Percentiles rank a stretch among this genome's conserved stretches.
Conservation (phyloP, 768 basidiomycete genomes). For the Solioccasus polychromus region DNA sequence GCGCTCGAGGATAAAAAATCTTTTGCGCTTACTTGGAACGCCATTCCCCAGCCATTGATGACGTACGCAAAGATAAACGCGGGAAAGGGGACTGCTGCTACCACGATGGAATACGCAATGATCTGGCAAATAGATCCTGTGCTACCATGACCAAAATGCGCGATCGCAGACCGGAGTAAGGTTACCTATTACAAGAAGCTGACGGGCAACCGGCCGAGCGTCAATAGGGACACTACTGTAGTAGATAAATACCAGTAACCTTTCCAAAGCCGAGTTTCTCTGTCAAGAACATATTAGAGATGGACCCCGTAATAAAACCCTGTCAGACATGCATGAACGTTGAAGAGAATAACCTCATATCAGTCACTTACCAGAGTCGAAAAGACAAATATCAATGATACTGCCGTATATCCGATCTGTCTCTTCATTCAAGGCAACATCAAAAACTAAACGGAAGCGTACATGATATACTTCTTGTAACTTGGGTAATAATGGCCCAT, state of each 20-base stretch:
- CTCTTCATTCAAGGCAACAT: background rate
- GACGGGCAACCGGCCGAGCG: too few species aligned
- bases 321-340: slow-evolving; percentile 11
- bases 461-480: slow-evolving; percentile 58
- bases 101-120: slow-evolving; percentile 51
- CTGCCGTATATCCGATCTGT: slow-evolving; percentile 48
- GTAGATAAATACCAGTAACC: slow-evolving; percentile 19
- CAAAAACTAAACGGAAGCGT: background rate
- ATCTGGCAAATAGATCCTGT: slow-evolving; percentile 52
- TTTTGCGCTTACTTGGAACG: slow-evolving; percentile 45
- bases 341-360: too few species aligned
- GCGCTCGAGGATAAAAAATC: slow-evolving; percentile 2
- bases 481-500: slow-evolving; percentile 73
- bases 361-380: slow-evolving; percentile 42
- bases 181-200: too few species aligned
- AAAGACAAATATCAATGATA: slow-evolving; percentile 57
- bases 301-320: slow-evolving; percentile 45
- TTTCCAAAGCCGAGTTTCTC: slow-evolving; percentile 44
- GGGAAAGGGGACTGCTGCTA: slow-evolving; percentile 61
- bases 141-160: slow-evolving; percentile 25
- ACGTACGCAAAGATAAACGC: slow-evolving; percentile 49
- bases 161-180: slow-evolving; percentile 35
- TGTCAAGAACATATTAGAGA: slow-evolving; percentile 45
- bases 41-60: slow-evolving; percentile 49
- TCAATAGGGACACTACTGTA: too few species aligned